phyloP scores from a whole-genome alignment of 2,329 filamentous ascomycete species.

The Talaromyces sp. region DNA sequence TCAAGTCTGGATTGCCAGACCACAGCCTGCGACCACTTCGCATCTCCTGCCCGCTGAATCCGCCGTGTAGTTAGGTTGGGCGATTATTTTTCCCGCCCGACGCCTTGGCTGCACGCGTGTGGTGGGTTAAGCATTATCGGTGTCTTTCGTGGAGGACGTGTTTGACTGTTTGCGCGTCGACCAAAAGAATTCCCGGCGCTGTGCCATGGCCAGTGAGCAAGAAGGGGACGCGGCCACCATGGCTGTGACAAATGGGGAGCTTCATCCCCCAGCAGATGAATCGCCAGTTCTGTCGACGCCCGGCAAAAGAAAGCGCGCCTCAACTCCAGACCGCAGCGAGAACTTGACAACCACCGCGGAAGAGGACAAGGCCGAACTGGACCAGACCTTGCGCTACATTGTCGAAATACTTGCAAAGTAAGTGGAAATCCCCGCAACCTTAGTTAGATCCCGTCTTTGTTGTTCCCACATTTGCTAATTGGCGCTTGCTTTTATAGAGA shows the following conservation, averaged over 20 bases:
- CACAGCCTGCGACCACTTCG: neutral
- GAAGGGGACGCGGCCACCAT: constrained; percentile 24
- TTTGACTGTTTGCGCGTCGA: constrained; percentile 11
- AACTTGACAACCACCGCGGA: constrained; percentile 16
- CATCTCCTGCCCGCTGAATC: neutral
- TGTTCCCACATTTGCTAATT: constrained; percentile 3
- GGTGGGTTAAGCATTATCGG: constrained; percentile 5
- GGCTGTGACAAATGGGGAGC: constrained; percentile 30
- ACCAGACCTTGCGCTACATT: constrained; percentile 23
- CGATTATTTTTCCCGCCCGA: neutral
- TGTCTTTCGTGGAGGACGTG: constrained; percentile 11
- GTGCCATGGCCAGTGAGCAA: constrained; percentile 35
- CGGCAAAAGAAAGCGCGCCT: constrained; percentile 38
- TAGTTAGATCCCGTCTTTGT: neutral
- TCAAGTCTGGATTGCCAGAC: neutral
- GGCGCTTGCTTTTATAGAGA: constrained; percentile 28
- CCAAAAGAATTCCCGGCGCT: constrained; percentile 4
- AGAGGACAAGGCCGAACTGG: constrained; percentile 27
- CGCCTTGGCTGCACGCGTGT: constrained; percentile 1
- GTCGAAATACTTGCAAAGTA: constrained; percentile 9
- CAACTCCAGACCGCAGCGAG: constrained; percentile 28
- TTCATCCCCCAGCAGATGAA: constrained; percentile 24
- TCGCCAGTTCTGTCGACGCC: constrained; percentile 27
- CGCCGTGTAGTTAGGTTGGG: neutral
- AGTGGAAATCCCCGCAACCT: neutral